Evolutionary conservation across 805 yeast species (phyloP).

Genomic region (Nakazawaea populi): DNA sequence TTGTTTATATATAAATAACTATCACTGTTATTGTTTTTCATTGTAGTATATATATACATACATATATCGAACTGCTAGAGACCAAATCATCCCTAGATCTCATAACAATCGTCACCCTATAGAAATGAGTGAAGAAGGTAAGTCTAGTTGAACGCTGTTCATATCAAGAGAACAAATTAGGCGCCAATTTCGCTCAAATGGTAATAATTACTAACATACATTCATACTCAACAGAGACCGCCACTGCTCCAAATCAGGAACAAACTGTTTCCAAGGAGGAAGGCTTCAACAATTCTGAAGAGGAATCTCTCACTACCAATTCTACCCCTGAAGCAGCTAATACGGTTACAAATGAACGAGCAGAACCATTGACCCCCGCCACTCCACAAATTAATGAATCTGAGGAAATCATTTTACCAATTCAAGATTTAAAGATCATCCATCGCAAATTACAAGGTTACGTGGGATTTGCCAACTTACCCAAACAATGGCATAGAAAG

Average conservation of each 20-base stretch:
- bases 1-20: no score
- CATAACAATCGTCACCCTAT: no score
- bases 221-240: neutral
- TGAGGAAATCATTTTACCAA: neutral
- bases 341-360: neutral
- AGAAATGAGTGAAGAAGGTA: no score
- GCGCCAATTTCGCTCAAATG: neutral
- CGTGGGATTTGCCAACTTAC: slow-evolving; percentile 96
- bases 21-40: no score
- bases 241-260: neutral
- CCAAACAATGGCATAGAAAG: slow-evolving; percentile 98
- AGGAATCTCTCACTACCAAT: slow-evolving; percentile 5
- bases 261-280: slow-evolving; percentile 2
- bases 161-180: neutral
- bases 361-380: neutral
- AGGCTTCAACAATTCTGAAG: slow-evolving; percentile 8
- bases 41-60: no score
- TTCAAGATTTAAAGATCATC: slow-evolving; percentile 51
- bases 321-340: slow-evolving; percentile 2
- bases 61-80: no score
- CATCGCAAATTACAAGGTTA: slow-evolving; percentile 83
- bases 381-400: neutral
- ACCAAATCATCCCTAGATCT: no score
- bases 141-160: no score
- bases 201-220: neutral